phyloP scores from a whole-genome alignment of 139 green algal genomes.

The Volvox africanus region DNA sequence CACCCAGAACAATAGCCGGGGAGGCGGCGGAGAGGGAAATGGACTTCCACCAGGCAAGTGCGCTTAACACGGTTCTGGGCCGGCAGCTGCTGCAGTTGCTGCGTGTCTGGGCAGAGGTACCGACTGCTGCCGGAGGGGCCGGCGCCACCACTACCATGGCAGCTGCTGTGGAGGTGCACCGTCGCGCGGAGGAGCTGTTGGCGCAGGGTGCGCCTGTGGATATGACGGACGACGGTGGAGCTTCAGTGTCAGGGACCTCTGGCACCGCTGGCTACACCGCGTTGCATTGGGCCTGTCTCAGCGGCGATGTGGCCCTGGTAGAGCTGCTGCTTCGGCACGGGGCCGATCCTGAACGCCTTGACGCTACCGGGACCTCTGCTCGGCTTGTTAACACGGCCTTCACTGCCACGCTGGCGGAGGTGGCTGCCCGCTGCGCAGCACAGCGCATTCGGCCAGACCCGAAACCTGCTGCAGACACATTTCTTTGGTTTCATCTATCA shows the following conservation, averaged over 20 bases:
- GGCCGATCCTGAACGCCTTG: not conserved
- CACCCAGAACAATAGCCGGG: not conserved
- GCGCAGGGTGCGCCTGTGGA: constrained; percentile 7
- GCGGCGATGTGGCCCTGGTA: not conserved
- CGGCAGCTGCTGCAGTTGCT: constrained; percentile 11
- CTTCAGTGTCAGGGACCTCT: not conserved
- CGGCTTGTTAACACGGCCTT: constrained; percentile 3
- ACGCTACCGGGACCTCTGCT: not conserved
- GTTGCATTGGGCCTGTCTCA: constrained; percentile 15
- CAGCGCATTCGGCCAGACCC: not conserved
- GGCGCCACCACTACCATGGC: not conserved
- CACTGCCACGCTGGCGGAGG: not conserved
- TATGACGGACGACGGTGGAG: not conserved
- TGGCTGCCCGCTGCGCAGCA: too few species aligned
- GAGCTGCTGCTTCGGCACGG: constrained; percentile 29
- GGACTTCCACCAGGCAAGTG: not conserved
- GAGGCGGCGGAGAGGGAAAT: not conserved
- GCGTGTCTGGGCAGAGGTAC: not conserved
- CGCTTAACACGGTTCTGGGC: not conserved
- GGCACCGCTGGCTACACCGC: constrained; percentile 1
- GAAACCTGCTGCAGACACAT: not conserved
- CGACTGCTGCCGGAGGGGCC: too few species aligned
- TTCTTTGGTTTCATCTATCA: not conserved
- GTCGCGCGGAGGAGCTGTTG: not conserved
- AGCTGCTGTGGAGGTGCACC: not conserved